Percentiles rank a stretch among this genome's conserved stretches.
phyloP scores from a whole-genome alignment of 106 monocot species.

The Platanthera guangdongensis region DNA sequence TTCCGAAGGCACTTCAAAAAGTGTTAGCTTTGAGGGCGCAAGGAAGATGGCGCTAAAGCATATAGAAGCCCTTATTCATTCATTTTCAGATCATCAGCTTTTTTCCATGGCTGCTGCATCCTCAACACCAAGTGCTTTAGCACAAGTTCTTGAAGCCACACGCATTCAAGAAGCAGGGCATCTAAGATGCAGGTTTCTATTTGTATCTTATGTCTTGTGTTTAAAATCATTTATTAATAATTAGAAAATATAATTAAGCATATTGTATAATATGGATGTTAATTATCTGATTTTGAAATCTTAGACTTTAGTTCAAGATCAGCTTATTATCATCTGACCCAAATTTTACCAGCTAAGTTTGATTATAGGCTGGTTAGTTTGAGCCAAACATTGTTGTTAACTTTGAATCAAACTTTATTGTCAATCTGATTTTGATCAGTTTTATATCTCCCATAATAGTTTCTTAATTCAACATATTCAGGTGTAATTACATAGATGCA shows the following conservation, averaged over 20 bases:
- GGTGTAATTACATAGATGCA: background rate
- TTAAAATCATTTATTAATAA: background rate
- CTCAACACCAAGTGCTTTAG: slow-evolving; percentile 53
- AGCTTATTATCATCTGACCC: too few relatives aligned
- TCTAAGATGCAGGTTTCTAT: slow-evolving; percentile 86
- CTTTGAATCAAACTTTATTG: too few relatives aligned
- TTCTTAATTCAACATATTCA: background rate
- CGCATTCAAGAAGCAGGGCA: slow-evolving; percentile 97
- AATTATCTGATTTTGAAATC: too few relatives aligned
- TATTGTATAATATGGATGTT: too few relatives aligned
- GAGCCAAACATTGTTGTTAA: too few relatives aligned
- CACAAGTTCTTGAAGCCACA: slow-evolving; percentile 57
- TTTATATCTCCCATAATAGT: background rate
- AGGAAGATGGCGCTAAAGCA: slow-evolving; percentile 91
- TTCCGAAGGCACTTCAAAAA: slow-evolving; percentile 61
- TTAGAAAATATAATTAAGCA: too few relatives aligned
- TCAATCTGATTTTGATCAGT: too few relatives aligned
- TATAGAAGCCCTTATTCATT: slow-evolving; percentile 69
- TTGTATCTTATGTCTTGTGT: background rate
- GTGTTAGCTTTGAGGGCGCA: slow-evolving; percentile 66
- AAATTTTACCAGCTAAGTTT: too few relatives aligned
- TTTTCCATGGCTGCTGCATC: slow-evolving; percentile 60
- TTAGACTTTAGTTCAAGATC: too few relatives aligned
- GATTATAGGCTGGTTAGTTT: too few relatives aligned
- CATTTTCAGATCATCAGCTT: slow-evolving; percentile 74